Conservation (phyloP, 139 green algal genomes). For the Bryopsis sp. region DNA sequence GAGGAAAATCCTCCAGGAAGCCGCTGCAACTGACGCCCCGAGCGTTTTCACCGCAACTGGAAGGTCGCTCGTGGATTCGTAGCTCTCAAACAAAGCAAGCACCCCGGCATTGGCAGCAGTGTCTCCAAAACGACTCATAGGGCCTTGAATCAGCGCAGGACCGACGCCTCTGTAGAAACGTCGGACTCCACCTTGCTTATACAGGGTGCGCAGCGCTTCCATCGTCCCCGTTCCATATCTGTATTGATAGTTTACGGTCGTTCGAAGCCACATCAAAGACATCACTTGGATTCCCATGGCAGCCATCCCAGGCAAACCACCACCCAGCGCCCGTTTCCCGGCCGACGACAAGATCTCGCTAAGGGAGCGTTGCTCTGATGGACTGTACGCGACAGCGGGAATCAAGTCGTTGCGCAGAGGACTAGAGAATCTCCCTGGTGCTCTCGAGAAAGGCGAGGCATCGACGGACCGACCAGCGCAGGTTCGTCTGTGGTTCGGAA, state of each 20-base stretch:
- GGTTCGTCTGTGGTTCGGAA: no score
- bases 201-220: constrained; percentile 62
- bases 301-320: constrained; percentile 67
- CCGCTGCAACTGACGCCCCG: constrained; percentile 56
- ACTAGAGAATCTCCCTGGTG: no score
- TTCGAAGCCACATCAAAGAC: constrained; percentile 82
- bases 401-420: not conserved
- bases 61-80: constrained; percentile 43
- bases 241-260: constrained; percentile 88
- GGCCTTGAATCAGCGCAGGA: constrained; percentile 77
- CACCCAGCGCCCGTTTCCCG: constrained; percentile 58
- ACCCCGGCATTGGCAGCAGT: constrained; percentile 86
- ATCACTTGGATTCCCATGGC: constrained; percentile 72
- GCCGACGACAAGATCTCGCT: constrained; percentile 53
- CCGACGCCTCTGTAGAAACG: constrained; percentile 85
- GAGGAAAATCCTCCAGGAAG: constrained; percentile 74
- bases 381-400: not conserved
- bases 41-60: constrained; percentile 69
- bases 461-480: no score
- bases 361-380: constrained; percentile 27
- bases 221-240: constrained; percentile 57
- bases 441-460: no score
- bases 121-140: constrained; percentile 82
- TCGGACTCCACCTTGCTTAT: constrained; percentile 72
- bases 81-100: constrained; percentile 64